These are phyloP conservation scores for Trichophyton simii DNA, from an alignment of 2,329 filamentous ascomycete genomes.

Conservation along the genomic window DNA sequence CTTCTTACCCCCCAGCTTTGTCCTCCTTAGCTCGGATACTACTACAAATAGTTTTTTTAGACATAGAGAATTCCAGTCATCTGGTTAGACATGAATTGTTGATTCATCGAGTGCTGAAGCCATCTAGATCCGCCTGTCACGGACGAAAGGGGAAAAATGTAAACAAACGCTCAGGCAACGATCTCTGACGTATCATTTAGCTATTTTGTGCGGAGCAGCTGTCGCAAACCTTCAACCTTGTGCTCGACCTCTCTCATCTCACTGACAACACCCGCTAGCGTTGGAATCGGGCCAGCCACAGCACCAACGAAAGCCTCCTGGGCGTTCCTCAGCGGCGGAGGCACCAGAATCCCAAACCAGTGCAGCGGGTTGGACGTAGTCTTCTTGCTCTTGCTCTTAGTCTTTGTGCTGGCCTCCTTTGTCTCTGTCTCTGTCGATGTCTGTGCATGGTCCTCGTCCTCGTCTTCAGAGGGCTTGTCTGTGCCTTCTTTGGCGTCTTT, in stretches of 20 bases:
- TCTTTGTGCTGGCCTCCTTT: conserved; percentile 13
- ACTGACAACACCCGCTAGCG: conserved; percentile 26
- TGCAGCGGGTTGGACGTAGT: conserved; percentile 30
- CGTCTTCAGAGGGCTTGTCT: not conserved
- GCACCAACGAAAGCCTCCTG: conserved; percentile 33
- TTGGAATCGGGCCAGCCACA: conserved; percentile 25
- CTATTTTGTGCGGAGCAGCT: not conserved
- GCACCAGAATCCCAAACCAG: conserved; percentile 40
- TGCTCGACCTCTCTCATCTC: conserved; percentile 33
- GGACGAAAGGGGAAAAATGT: not conserved
- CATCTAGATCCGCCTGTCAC: not conserved
- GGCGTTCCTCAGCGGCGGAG: conserved; percentile 32
- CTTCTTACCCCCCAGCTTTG: not conserved
- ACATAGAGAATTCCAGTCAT: not conserved
- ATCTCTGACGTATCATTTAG: not conserved
- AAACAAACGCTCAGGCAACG: not conserved
- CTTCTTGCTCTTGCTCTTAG: too few relatives aligned
- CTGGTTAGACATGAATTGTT: not conserved
- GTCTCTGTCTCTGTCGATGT: not conserved
- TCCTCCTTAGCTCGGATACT: not conserved
- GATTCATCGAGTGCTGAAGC: not conserved
- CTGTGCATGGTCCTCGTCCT: not conserved
- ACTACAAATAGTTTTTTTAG: not conserved
- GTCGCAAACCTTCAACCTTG: conserved; percentile 20
- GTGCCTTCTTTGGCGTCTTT: not conserved